These are phyloP conservation scores for Silene conica DNA, from an alignment of 148 eudicot species.

Conservation along the genomic window DNA sequence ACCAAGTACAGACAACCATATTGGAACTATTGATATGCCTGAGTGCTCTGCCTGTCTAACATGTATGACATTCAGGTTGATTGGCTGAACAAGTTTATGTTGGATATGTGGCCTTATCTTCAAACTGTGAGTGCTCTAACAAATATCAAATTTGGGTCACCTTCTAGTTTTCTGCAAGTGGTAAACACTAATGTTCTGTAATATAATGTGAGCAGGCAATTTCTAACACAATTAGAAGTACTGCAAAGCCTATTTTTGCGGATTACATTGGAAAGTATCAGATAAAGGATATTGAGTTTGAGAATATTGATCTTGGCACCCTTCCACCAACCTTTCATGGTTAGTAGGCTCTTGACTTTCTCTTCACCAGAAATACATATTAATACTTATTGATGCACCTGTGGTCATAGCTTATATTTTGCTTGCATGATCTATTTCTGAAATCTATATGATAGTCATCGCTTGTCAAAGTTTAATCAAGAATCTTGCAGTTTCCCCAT, in stretches of 20 bases:
- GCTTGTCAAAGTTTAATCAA: background rate
- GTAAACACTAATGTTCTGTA: background rate
- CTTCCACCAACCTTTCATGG: conserved; percentile 72
- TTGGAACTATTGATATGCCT: background rate
- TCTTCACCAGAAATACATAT: conserved; percentile 1
- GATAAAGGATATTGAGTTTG: conserved; percentile 53
- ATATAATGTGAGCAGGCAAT: conserved; percentile 48
- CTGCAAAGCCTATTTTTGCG: conserved; percentile 42
- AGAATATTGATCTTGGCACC: conserved; percentile 63
- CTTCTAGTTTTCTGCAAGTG: background rate
- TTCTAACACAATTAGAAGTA: conserved; percentile 48
- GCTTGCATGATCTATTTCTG: background rate
- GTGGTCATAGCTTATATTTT: background rate
- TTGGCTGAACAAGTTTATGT: conserved; percentile 73
- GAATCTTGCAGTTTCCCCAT: background rate
- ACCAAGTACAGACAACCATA: background rate
- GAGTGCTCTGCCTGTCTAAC: background rate
- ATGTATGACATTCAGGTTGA: conserved; percentile 54
- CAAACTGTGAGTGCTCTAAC: conserved; percentile 51
- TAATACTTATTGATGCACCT: background rate
- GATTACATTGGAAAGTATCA: conserved; percentile 59
- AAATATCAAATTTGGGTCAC: background rate
- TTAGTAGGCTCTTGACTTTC: conserved; percentile 26
- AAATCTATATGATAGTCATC: background rate
- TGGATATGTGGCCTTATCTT: conserved; percentile 79